phyloP scores from a whole-genome alignment of 176 grass and related monocot genomes.

The Oryza longistaminata region DNA sequence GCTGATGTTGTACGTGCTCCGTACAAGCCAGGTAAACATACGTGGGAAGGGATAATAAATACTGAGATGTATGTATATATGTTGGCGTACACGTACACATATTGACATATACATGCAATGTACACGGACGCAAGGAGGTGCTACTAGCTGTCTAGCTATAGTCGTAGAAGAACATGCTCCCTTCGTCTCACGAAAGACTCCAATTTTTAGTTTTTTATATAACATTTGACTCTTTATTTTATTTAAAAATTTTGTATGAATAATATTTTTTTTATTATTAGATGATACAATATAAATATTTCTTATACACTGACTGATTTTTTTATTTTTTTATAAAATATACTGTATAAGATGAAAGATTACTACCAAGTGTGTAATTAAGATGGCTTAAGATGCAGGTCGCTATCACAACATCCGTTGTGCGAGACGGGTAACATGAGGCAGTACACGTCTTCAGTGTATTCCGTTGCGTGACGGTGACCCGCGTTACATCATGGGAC shows the following conservation, averaged over 20 bases:
- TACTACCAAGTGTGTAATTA: not conserved
- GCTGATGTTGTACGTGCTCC: not conserved
- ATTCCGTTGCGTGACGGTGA: not conserved
- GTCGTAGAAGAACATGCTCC: too few species aligned
- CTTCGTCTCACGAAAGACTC: too few species aligned
- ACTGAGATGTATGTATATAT: not conserved
- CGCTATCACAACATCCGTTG: not conserved
- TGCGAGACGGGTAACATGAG: not conserved
- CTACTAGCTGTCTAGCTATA: too few species aligned
- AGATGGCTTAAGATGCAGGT: not conserved
- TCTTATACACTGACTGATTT: too few species aligned
- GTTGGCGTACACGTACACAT: not conserved
- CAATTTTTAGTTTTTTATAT: too few species aligned
- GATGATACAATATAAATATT: too few species aligned
- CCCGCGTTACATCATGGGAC: not conserved
- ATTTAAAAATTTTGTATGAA: too few species aligned
- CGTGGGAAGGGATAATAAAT: not conserved
- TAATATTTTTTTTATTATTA: too few species aligned
- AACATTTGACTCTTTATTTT: too few species aligned
- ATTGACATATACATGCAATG: too few species aligned
- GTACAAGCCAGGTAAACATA: not conserved
- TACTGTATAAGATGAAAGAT: too few species aligned
- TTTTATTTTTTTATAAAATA: too few species aligned
- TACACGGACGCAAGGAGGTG: not conserved
- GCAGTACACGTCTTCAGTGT: not conserved